Evolutionary conservation across 1,284 basidiomycete species (phyloP), one percentile per base, ranked within the genome.

Genomic region (Microbotryum scabiosae): DNA sequence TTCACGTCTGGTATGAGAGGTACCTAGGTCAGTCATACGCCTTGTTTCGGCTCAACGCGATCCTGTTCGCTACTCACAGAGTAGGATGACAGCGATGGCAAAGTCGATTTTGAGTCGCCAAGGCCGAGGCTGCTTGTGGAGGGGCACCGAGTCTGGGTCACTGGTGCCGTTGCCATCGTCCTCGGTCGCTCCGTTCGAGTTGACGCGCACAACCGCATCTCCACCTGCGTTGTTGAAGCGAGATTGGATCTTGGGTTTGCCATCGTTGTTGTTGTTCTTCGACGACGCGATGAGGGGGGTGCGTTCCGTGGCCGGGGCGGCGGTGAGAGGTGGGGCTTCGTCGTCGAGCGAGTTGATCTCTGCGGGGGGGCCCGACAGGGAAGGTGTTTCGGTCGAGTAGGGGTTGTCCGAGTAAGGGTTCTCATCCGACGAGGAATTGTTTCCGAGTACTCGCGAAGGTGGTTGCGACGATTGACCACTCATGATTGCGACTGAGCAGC

Each of bases 81-180:
- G 52, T 25, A 68, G 60, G 4, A 61, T n/a, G 32, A 54, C 41
- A 1, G 59, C 61, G 43, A 63, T 6, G 5, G 36, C 58, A 25
- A 61, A 59, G 43, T 63, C 61, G 52, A 68, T 57, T 50, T 57
- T 50, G n/a, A 68, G 51, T 6, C 21, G 25, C 57, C 57, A 57
- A 9, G 66, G 66, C n/a, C 59, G 36, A 18, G 50, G 50, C 7
- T 45, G 51, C 10, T 7, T 20, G n/a, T 30, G 10, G 16, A 28
- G n/a, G 36, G 46, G 20, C 8, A 51, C n/a, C 6, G 51, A 26
- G 10, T 44, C 23, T 20, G n/a, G 54, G 8, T 56, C 30, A 14
- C 30, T 21, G 23, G 16, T 25, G 5, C 25, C 43, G 7, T 41
- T 54, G 2, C 32, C 43, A 3, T 41, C 36, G 36, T 41, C 36